These are phyloP conservation scores for Boletus bicolor DNA, from an alignment of 768 basidiomycete species.

Conservation along the genomic window DNA sequence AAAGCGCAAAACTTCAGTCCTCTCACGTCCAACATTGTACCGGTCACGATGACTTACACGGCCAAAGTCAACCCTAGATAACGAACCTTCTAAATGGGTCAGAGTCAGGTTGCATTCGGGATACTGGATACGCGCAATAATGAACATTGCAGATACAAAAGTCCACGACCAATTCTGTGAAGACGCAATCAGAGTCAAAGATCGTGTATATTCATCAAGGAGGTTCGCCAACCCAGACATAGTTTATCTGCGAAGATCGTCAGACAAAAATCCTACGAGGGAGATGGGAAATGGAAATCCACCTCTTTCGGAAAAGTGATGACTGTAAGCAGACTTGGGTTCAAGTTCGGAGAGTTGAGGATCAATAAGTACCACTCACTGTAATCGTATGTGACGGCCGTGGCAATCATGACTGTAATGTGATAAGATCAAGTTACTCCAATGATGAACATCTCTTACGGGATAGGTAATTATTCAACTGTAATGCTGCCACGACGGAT, in stretches of 20 bases:
- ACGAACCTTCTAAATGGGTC: conserved; percentile 13
- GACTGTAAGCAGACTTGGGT: conserved; percentile 3
- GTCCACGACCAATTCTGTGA: conserved; percentile 19
- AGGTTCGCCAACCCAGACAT: conserved; percentile 17
- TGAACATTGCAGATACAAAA: conserved; percentile 10
- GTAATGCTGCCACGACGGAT: conserved; percentile 5
- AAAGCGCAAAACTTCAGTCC: not conserved
- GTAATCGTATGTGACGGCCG: conserved; percentile 20
- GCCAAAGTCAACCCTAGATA: conserved; percentile 11
- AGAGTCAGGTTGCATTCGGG: not conserved
- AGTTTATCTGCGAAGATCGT: conserved; percentile 8
- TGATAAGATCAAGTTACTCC: not conserved
- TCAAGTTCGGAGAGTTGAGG: not conserved
- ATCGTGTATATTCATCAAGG: not conserved
- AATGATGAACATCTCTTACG: conserved; percentile 1
- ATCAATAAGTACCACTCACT: conserved; percentile 6
- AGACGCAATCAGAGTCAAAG: not conserved
- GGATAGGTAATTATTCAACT: conserved; percentile 5
- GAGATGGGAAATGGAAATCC: not conserved
- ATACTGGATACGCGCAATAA: conserved; percentile 11
- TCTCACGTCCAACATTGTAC: not conserved
- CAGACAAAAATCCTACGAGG: not conserved
- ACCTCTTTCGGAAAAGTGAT: conserved; percentile 20
- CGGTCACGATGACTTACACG: conserved; percentile 5
- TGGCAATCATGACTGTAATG: conserved; percentile 8